Conservation (phyloP, 148 eudicot genomes). For the Pouteria glomerata region DNA sequence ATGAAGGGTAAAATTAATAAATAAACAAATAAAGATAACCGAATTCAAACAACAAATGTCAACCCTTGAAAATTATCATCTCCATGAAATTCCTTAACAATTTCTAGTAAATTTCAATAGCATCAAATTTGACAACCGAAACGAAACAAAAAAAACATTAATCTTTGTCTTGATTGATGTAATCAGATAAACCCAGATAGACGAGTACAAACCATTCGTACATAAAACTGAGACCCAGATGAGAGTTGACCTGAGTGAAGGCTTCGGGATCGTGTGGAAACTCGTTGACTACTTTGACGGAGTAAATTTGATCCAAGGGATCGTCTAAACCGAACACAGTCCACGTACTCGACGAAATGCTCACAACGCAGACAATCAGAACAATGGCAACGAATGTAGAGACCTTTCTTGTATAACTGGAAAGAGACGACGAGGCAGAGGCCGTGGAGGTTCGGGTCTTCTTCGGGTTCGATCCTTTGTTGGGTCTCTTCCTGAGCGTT, state of each 20-base stretch:
- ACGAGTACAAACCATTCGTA: too few relatives aligned
- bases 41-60: too few relatives aligned
- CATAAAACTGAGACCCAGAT: background rate
- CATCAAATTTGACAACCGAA: too few relatives aligned
- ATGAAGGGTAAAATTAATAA: too few relatives aligned
- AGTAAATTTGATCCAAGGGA: constrained; percentile 23
- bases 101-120: background rate
- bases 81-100: background rate
- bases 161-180: background rate
- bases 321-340: constrained; percentile 8
- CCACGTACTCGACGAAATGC: constrained; percentile 36
- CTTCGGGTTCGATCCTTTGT: constrained; percentile 28
- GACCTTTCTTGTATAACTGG: constrained; percentile 21
- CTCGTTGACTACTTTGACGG: constrained; percentile 53
- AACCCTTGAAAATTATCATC: background rate
- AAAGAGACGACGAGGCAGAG: constrained; percentile 9
- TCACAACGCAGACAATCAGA: constrained; percentile 18
- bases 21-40: too few relatives aligned
- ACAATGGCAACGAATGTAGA: constrained; percentile 15
- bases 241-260: constrained; percentile 65
- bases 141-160: background rate
- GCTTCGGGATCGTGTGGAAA: constrained; percentile 82
- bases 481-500: constrained; percentile 35
- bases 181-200: too few relatives aligned
- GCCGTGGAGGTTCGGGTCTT: constrained; percentile 23